Evolutionary conservation across 2,329 filamentous ascomycete species (phyloP), one percentile per base, ranked within the genome.

Genomic region (Clathrospora elynae): DNA sequence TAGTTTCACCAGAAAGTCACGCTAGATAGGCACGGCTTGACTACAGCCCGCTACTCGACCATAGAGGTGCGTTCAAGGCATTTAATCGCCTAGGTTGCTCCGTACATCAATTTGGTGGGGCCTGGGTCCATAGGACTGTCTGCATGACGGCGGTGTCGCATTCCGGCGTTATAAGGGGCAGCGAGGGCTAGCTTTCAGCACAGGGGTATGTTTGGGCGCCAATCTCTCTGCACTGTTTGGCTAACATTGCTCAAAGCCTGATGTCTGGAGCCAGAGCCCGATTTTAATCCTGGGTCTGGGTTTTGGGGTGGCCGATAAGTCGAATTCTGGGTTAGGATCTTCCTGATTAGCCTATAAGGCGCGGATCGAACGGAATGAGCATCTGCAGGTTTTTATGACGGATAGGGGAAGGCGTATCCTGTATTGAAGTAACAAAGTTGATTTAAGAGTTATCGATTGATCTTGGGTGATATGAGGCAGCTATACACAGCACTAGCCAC

Each of bases 221-320:
- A 45, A 46, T 38, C 44, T 49, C n/a, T 18, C 36, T 49, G 24
- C 22, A 54, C 28, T 34, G 18, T 35, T 31, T 35, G 19, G 46
- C 33, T 29, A 14, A 46, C 31, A 18, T 35, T 34, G 19, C 25
- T 16, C 20, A 17, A 41, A 40, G 35, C 41, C 20, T 37, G 31
- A 43, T 11, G 29, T 44, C 26, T 28, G 26, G 39, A 35, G 37
- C 35, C 36, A 36, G 6, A 16, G 29, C 14, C 22, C 38, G 18
- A 25, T 17, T 42, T 42, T 37, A 25, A 51, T 41, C 44, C 38
- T 19, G 38, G 36, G 20, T 46, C 26, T 54, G n/a, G 32, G 51
- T 49, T 35, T 49, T 24, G 32, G 47, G 22, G 44, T 42, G 20
- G 42, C 50, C 37, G 37, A 49, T n/a, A n/a, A n/a, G n/a, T n/a